phyloP scores from a whole-genome alignment of 108 stramenopile species.

The Conticribra weissflogii region DNA sequence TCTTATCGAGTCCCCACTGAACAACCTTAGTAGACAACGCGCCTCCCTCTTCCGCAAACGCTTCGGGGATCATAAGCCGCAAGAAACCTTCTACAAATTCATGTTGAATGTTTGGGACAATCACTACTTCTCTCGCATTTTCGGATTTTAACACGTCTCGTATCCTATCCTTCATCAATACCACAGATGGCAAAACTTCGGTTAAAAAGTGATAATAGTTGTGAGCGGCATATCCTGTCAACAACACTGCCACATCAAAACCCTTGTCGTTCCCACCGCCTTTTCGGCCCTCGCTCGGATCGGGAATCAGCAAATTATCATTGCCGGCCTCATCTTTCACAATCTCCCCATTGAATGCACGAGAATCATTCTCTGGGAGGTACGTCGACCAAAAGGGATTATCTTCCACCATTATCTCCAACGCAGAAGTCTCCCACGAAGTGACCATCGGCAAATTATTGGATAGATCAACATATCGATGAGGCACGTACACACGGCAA shows the following conservation, averaged over 20 bases:
- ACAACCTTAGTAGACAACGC: constrained; percentile 7
- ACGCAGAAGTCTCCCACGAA: constrained; percentile 19
- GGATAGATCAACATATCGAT: constrained; percentile 28
- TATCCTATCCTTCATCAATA: constrained; percentile 27
- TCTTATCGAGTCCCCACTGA: constrained; percentile 17
- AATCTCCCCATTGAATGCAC: constrained; percentile 14
- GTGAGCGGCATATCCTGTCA: constrained; percentile 19
- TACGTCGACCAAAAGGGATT: constrained; percentile 24
- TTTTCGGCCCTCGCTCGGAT: constrained; percentile 10
- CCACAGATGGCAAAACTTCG: constrained; percentile 28
- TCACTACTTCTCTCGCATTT: constrained; percentile 14
- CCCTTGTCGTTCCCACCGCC: not conserved
- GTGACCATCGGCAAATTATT: constrained; percentile 33
- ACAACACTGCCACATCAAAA: constrained; percentile 19
- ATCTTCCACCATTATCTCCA: constrained; percentile 13
- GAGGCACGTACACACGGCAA: constrained; percentile 23
- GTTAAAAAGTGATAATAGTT: constrained; percentile 36
- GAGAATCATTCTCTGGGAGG: constrained; percentile 11
- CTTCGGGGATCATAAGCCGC: constrained; percentile 16
- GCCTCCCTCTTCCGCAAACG: constrained; percentile 1
- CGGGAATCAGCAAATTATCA: constrained; percentile 22
- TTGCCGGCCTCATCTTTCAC: constrained; percentile 19
- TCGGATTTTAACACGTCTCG: not conserved
- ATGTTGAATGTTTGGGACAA: constrained; percentile 28
- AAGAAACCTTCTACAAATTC: constrained; percentile 36